phyloP scores from a whole-genome alignment of 2,329 filamentous ascomycete species.

The Cladosporium sp. region DNA sequence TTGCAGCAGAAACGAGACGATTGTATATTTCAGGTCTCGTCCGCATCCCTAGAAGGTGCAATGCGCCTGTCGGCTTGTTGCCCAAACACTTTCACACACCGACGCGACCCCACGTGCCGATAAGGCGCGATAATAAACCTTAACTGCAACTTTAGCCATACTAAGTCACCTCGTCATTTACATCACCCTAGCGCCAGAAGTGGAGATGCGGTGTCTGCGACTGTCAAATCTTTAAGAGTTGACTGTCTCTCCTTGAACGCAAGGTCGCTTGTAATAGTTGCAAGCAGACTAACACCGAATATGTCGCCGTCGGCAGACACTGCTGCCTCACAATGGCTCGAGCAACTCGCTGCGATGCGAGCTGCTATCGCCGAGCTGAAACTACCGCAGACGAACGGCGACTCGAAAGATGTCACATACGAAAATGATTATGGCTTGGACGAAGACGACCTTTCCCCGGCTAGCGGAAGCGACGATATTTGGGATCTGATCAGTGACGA shows the following conservation, averaged over 20 bases:
- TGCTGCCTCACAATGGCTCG: constrained; percentile 69
- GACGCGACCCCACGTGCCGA: constrained; percentile 5
- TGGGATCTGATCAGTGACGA: constrained; percentile 87
- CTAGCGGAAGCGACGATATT: constrained; percentile 70
- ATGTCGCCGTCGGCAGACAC: constrained; percentile 39
- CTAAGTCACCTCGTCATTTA: constrained; percentile 7
- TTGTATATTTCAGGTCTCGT: no score
- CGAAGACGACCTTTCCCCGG: constrained; percentile 59
- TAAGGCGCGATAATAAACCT: constrained; percentile 6
- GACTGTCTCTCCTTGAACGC: neutral
- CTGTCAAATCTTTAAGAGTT: neutral
- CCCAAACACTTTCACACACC: constrained; percentile 3
- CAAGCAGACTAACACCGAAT: neutral
- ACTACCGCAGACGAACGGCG: constrained; percentile 45
- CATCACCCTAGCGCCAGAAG: constrained; percentile 7
- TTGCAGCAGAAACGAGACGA: no score
- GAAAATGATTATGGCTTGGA: constrained; percentile 47
- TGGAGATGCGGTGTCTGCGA: constrained; percentile 10
- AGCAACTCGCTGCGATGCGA: constrained; percentile 81
- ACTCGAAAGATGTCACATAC: constrained; percentile 33
- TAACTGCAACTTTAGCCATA: neutral
- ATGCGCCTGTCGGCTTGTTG: neutral
- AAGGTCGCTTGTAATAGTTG: no score
- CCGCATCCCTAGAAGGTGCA: neutral
- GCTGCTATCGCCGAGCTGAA: constrained; percentile 73